phyloP scores from a whole-genome alignment of 352 stramenopile genomes.

The Pythium apleroticum region DNA sequence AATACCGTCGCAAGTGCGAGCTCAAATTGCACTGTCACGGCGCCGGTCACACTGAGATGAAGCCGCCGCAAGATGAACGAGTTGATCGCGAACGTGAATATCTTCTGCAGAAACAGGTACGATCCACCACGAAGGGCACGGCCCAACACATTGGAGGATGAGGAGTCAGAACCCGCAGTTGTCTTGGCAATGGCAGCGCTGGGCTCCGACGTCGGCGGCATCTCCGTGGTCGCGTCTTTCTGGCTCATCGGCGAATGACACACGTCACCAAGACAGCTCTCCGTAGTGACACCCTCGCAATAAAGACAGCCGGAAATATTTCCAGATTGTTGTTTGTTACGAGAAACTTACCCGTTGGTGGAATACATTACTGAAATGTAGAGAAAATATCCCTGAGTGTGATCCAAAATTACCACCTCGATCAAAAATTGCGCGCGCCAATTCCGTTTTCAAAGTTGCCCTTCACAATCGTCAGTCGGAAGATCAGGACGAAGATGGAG shows the following conservation, averaged over 20 bases:
- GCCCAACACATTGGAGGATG: conserved; percentile 35
- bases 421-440: background rate
- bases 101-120: conserved; percentile 80
- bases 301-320: background rate
- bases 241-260: background rate
- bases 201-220: background rate
- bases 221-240: background rate
- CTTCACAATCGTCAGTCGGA: background rate
- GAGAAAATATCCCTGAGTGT: background rate
- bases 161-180: background rate
- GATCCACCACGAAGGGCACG: conserved; percentile 63
- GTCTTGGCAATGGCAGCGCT: background rate
- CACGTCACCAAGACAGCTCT: background rate
- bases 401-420: background rate
- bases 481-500: background rate
- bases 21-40: conserved; percentile 86
- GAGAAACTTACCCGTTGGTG: background rate
- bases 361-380: conserved; percentile 1
- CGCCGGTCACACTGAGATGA: conserved; percentile 74
- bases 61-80: conserved; percentile 74
- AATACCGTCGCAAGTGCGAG: conserved; percentile 89
- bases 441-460: conserved; percentile 3
- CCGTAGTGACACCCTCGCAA: background rate
- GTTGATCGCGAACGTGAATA: conserved; percentile 86
- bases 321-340: background rate